Conservation (phyloP, 805 yeast species). For the Zygosaccharomyces pseudorouxii region DNA sequence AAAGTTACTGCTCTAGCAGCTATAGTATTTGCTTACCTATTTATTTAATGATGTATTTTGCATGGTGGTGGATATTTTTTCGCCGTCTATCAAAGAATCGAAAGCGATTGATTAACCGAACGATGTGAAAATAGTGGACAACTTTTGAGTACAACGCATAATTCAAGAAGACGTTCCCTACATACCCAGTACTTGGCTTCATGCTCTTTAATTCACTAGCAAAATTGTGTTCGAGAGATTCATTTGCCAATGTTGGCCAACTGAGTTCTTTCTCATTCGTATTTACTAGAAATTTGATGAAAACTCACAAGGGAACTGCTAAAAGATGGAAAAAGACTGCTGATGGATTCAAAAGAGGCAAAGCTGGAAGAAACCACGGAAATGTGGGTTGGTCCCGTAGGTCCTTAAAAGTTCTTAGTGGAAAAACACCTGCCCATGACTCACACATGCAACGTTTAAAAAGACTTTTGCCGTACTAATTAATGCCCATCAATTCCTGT, state of each 20-base stretch:
- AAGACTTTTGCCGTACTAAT: constrained; percentile 46
- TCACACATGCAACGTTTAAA: constrained; percentile 56
- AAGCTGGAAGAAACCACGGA: constrained; percentile 88
- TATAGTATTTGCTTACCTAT: neutral
- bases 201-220: constrained; percentile 10
- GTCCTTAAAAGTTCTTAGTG: constrained; percentile 54
- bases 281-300: constrained; percentile 43
- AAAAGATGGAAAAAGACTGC: constrained; percentile 81
- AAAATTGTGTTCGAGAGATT: constrained; percentile 1
- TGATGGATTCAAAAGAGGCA: constrained; percentile 59
- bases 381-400: constrained; percentile 80
- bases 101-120: neutral
- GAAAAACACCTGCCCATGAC: constrained; percentile 50
- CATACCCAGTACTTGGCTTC: neutral
- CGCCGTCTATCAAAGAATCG: too few relatives aligned
- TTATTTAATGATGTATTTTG: neutral
- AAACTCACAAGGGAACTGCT: constrained; percentile 83
- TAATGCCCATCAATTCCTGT: constrained; percentile 2
- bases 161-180: too few relatives aligned
- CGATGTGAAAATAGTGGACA: neutral
- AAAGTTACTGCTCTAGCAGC: neutral
- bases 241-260: constrained; percentile 6
- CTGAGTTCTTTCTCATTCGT: constrained; percentile 14
- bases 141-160: too few relatives aligned
- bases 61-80: too few relatives aligned